Conservation (phyloP, 208 protist species). For the Tetramitus jugosus region DNA sequence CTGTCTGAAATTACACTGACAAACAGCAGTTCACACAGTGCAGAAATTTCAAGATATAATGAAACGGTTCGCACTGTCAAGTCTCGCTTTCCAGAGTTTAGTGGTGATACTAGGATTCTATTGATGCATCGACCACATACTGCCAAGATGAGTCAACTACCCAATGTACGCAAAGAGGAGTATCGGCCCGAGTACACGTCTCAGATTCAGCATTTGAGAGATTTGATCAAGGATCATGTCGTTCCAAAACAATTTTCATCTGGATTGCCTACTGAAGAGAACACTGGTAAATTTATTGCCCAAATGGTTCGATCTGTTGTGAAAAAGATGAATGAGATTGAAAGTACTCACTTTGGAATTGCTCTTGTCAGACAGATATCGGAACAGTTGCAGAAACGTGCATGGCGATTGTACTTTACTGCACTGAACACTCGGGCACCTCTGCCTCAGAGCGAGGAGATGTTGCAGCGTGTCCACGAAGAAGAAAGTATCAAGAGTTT, state of each 20-base stretch:
- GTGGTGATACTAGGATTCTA: background rate
- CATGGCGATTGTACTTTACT: background rate
- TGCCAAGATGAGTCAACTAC: background rate
- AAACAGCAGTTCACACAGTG: background rate
- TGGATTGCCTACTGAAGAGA: background rate
- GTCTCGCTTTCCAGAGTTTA: background rate
- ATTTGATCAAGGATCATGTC: background rate
- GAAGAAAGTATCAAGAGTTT: background rate
- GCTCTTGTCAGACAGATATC: background rate
- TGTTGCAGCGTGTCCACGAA: background rate
- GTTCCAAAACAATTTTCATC: background rate
- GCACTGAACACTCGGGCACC: background rate
- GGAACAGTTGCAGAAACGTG: background rate
- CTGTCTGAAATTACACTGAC: background rate
- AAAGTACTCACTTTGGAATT: background rate
- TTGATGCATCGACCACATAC: background rate
- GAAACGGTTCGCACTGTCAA: constrained; percentile 4
- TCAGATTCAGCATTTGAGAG: background rate
- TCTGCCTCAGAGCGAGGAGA: background rate
- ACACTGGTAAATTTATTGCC: background rate
- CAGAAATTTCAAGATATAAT: constrained; percentile 9
- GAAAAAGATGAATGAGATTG: background rate
- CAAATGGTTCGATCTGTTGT: background rate
- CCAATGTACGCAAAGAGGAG: background rate
- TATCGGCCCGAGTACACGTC: background rate